Base-by-base conservation (phyloP, 2,329 filamentous ascomycete species). In the Cadophora sp. region DNA sequence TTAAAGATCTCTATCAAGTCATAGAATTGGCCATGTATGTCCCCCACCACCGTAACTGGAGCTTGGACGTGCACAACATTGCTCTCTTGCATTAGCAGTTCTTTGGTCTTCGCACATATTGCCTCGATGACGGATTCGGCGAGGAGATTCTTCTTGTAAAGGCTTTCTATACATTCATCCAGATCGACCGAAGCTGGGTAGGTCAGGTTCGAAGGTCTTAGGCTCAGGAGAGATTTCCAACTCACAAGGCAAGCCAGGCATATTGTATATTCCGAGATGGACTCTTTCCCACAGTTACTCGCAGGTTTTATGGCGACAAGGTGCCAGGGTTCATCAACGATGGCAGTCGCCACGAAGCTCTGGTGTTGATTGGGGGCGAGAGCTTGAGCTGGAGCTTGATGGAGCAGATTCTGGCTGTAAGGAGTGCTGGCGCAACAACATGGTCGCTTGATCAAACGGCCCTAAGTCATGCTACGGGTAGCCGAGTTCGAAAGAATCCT, bases 1-100 rank as follows among this genome's bases (percentile, higher is more conserved):
- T 94, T 94, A 83, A 99, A 99, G 74, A 99, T 98, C 85, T 99
- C 96, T 73, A 99, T 96, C 83, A 99, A 89, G 80, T 99, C 96
- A 81, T 95, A 98, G 83, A 99, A 99, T 81, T 99, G 96, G 68
- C 96, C 96, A 80, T 99, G 96, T 74, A 99, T 99, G 80, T 99
- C 96, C 73, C 96, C 96, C 48, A 99, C 96, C 11, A 99, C 96
- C 19, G 96, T 99, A 68, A 99, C 93, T 1, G 96, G 96, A 37
- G 96, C 94, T 75, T 90, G 89, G 71, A 99, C 97, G 80, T 99
- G 96, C 69, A 99, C 96, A 71, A 99, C 96, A 82, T 99, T 99
- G 87, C 95, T 98, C 88, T 99, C 96, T 79, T 97, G 95, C 96
- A 99, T 99, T 75, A 99, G 87, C 75, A 99, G 86, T 84, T 99